Evolutionary conservation across 352 stramenopile genomes (phyloP), one percentile per base, ranked within the genome.

Genomic region (Pythium monospermum): DNA sequence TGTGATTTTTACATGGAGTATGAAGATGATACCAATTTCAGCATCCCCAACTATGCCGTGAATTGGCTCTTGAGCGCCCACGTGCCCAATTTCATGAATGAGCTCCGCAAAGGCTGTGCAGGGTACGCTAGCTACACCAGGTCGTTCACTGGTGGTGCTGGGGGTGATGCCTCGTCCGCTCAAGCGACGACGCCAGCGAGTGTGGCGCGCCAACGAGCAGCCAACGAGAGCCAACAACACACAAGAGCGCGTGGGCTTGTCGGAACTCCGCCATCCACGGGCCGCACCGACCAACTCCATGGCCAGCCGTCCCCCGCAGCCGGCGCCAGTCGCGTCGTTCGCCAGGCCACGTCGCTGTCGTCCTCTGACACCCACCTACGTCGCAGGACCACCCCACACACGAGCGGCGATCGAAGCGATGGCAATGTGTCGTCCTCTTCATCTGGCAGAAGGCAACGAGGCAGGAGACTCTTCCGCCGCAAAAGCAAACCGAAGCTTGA

Each of bases 1-100:
- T 92, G 81, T 50, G 76, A 87, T 32, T 71, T 90, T 33, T 77
- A 81, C 58, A 56, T 85, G 18, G 76, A 89, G 55, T 92, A 90
- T 49, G 73, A 84, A 40, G 81, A 89, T 49, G 81, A 92, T 31
- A 88, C 78, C 6, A 77, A 86, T 50, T 88, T 88, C 43, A 80
- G 70, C 41, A 78, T 89, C 32, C 81, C 81, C 0, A 86, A 86
- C 37, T 87, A 84, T 32, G 54, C 73, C 35, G 55, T 92, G 28
- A 87, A 73, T 45, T 61, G 76, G 48, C 54, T 87, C 15, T 37
- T 92, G 21, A 64, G 63, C 18, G 69, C 64, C 8, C 70, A 69
- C 45, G 60, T 90, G 41, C 70, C 78, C 6, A 64, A 69, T 30
- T 89, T 87, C 60, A 71, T 92, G 62, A 78, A 61, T 21, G 64